phyloP scores from a whole-genome alignment of 2,329 filamentous ascomycete genomes.

The Magnaporthiopsis incrustans region DNA sequence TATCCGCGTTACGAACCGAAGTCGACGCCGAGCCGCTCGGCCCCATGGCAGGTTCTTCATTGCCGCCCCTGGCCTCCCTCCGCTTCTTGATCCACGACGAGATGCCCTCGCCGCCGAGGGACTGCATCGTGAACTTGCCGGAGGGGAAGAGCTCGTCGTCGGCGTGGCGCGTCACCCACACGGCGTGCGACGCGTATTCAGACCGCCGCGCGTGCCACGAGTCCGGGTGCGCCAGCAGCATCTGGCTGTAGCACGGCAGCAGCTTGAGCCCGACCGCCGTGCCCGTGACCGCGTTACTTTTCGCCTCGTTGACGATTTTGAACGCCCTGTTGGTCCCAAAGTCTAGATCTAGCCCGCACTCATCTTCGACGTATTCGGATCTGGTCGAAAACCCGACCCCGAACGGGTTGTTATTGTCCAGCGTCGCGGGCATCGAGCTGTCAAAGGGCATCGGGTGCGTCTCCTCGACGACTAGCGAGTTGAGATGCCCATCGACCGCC shows the following conservation, averaged over 20 bases:
- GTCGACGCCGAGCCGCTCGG: slow-evolving; percentile 19
- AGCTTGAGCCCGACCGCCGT: slow-evolving; percentile 40
- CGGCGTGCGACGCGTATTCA: slow-evolving; percentile 33
- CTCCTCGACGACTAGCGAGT: slow-evolving; percentile 39
- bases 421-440: slow-evolving; percentile 12
- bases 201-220: slow-evolving; percentile 32
- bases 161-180: slow-evolving; percentile 36
- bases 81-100: slow-evolving; percentile 29
- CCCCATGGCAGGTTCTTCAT: too few species aligned
- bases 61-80: slow-evolving; percentile 13
- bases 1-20: slow-evolving; percentile 38
- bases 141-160: slow-evolving; percentile 35
- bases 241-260: slow-evolving; percentile 35
- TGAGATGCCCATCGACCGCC: slow-evolving; percentile 50
- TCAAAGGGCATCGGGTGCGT: slow-evolving; percentile 30
- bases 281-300: slow-evolving; percentile 32
- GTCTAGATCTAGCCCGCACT: slow-evolving; percentile 40
- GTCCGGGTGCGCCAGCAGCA: slow-evolving; percentile 29
- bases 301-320: slow-evolving; percentile 38
- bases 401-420: slow-evolving; percentile 37
- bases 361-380: slow-evolving; percentile 32
- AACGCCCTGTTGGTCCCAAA: slow-evolving; percentile 38
- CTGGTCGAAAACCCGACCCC: slow-evolving; percentile 37
- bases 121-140: slow-evolving; percentile 39
- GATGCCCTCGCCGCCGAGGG: slow-evolving; percentile 30